Base-by-base conservation (phyloP, 805 yeast species). In the Ogataea ganodermae region DNA sequence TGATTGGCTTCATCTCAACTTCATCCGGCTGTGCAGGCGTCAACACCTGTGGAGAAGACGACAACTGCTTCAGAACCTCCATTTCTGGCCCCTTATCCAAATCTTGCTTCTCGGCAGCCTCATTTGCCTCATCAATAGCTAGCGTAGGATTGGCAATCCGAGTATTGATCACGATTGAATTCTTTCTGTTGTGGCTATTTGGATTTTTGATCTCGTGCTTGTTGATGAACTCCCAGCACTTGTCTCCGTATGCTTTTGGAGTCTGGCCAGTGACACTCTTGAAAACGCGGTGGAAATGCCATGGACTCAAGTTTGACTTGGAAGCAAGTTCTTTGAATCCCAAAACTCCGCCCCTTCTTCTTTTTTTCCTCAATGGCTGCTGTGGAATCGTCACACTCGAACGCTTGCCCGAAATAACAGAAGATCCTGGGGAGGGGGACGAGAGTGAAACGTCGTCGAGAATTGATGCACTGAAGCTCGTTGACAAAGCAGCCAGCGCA, bases 201-300 rank as follows among this genome's bases (percentile, higher is more conserved):
- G 60, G 56, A 40, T 57, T 55, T 10, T 37, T 44, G 23, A 51
- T 54, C 23, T 59, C 57, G 26, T 55, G 52, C 23, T 65, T 65
- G 51, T 75, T 75, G 55, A 83, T 71, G 56, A 66, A 81, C 52
- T 79, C 83, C 73, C 80, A 84, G 62, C 96, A 86, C 52, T 83
- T 81, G 61, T 89, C 96, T 43, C 96, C 96, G 59, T 89, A 89
- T 6, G 88, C 84, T 70, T 89, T 87, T 20, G 96, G 96, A 1
- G 96, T 89, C 49, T 88, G 75, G 2, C 95, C 92, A 4, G 95
- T 86, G 51, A 89, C 87, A 46, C 84, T 79, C 66, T 89, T 85
- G 73, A 89, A 89, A 20, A 89, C 96, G 43, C 96, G 73, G 71
- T 89, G 96, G 67, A 89, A 89, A 67, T 89, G 96, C 96, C 96